These are phyloP conservation scores for Gonium pectorale DNA, from an alignment of 139 green algal genomes.

Conservation along the genomic window DNA sequence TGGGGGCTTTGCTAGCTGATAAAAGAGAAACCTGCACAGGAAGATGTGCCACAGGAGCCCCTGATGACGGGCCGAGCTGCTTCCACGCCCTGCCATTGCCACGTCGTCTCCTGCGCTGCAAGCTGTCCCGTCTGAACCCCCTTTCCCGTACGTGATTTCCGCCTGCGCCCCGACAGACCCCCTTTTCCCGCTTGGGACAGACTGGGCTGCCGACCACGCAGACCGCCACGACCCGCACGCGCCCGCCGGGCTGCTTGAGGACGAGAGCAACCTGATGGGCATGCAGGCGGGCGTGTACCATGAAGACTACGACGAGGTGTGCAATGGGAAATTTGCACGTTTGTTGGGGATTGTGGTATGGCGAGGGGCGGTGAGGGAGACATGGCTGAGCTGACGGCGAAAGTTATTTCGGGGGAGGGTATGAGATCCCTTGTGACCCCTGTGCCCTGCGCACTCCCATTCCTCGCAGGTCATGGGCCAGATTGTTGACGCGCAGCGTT, in stretches of 20 bases:
- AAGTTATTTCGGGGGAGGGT: too few relatives aligned
- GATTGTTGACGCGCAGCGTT: not conserved
- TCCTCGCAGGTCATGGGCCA: constrained; percentile 17
- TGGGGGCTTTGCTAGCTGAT: too few relatives aligned
- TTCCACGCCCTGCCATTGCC: too few relatives aligned
- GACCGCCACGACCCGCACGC: constrained; percentile 2
- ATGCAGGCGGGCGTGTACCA: not conserved
- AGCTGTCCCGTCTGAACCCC: too few relatives aligned
- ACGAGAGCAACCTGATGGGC: not conserved
- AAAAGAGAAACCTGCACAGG: too few relatives aligned
- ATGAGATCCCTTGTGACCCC: too few relatives aligned
- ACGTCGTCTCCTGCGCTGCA: too few relatives aligned
- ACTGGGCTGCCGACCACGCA: not conserved
- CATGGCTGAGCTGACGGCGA: too few relatives aligned
- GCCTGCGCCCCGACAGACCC: too few relatives aligned
- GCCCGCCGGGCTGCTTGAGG: not conserved
- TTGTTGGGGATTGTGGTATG: not conserved
- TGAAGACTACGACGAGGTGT: constrained; percentile 25
- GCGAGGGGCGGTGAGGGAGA: not conserved
- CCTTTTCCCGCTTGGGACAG: not conserved
- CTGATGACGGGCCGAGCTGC: too few relatives aligned
- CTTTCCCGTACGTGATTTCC: too few relatives aligned
- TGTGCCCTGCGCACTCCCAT: not conserved
- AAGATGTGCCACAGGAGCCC: too few relatives aligned
- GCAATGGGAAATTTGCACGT: not conserved